A percentile compares a stretch with the other conserved stretches of the same genome.
Evolutionary conservation across 2,329 filamentous ascomycete genomes (phyloP).

Genomic region (Botryotinia globosa): DNA sequence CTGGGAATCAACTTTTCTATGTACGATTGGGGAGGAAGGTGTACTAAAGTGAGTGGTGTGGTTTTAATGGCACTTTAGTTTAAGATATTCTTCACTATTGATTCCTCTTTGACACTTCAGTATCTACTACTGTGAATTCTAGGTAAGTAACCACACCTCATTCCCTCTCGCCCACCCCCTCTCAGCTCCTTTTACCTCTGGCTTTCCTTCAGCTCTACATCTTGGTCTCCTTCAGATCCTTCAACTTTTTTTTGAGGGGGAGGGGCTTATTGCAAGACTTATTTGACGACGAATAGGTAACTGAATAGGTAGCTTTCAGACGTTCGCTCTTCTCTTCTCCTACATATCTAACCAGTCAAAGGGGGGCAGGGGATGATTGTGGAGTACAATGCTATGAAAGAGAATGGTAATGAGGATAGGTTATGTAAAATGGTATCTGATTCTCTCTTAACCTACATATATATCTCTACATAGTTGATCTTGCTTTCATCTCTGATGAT

Average conservation of each 20-base stretch:
- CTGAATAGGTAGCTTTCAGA: background rate
- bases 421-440: background rate
- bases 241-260: background rate
- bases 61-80: background rate
- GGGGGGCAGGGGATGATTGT: background rate
- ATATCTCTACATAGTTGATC: background rate
- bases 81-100: background rate
- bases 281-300: background rate
- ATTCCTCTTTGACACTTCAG: background rate
- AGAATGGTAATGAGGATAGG: background rate
- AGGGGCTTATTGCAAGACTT: background rate
- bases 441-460: background rate
- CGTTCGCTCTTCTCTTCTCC: background rate
- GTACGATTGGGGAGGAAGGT: background rate
- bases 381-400: background rate
- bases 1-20: background rate
- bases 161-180: background rate
- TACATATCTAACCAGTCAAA: fast-evolving
- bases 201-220: background rate
- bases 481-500: background rate
- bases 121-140: background rate
- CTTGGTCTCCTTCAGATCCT: background rate
- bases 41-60: background rate
- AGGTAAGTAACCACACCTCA: background rate
- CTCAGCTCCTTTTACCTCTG: background rate